Evolutionary conservation across 1,139 yeast species (phyloP), one percentile per base, ranked within the genome.

Genomic region (Candida smagusa): DNA sequence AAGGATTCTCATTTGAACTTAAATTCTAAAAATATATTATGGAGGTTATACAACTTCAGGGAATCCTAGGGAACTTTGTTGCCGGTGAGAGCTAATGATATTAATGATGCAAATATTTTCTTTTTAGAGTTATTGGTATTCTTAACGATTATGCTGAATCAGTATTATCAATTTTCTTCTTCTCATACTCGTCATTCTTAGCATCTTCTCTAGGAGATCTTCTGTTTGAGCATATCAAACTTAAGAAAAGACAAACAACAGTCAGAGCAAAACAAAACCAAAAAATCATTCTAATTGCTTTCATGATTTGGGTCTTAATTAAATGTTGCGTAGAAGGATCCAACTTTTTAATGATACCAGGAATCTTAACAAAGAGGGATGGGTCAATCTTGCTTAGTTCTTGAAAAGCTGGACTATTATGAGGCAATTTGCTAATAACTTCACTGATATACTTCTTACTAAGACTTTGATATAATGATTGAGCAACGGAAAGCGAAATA

Each of bases 191-290:
- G 4, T 30, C 33, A 21, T 22, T 21, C 26, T 21, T 7, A 19
- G 33, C 11, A 9, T 30, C 12, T 12, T 21, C 46, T 34, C 40
- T 47, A 5, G 59, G 59, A 11, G 52, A 41, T 13, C 47, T 36
- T 31, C 41, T 39, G 34, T 51, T 53, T 9, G 59, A 50, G 12
- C 53, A 41, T 34, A 51, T 47, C 2, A 48, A 9, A 0, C 65
- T 44, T 8, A 55, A 42, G 0, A 71, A 30, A 9, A 71, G 49
- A 3, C 65, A 52, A n/a, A 58, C 39, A 6, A 50, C 47, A 2
- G 70, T 58, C 24, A 62, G 49, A 0, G 64, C 74, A 31, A 72
- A 49, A 4, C 64, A 54, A 30, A 67, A 56, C 47, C 66, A 72
- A 40, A 67, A 74, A 2, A 67, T 67, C 40, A 65, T 63, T 30